Percentiles rank a stretch among this genome's conserved stretches.
Evolutionary conservation across 2,329 filamentous ascomycete species (phyloP).

Genomic region (Periconia sp.): DNA sequence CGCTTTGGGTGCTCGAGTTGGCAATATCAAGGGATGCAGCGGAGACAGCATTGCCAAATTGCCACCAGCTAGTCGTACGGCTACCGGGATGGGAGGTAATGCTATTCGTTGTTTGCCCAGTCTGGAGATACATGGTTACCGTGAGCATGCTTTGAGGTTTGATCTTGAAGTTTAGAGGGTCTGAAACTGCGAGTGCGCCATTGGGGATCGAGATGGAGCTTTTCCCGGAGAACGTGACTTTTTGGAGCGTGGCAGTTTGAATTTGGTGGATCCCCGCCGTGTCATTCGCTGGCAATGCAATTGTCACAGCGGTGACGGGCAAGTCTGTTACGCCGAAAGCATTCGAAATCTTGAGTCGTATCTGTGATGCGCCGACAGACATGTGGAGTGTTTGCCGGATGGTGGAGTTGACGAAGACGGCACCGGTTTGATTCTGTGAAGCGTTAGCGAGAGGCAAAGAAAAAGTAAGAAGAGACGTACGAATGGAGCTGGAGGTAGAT

Average conservation of each 20-base stretch:
- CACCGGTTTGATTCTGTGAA: slow-evolving; percentile 56
- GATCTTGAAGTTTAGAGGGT: slow-evolving; percentile 64
- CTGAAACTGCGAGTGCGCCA: slow-evolving; percentile 65
- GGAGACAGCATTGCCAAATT: slow-evolving; percentile 62
- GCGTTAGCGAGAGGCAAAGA: neutral
- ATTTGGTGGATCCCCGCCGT: slow-evolving; percentile 61
- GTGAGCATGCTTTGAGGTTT: slow-evolving; percentile 60
- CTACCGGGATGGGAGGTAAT: slow-evolving; percentile 72
- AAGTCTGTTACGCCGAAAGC: slow-evolving; percentile 67
- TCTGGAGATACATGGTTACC: slow-evolving; percentile 63
- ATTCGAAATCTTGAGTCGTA: slow-evolving; percentile 70
- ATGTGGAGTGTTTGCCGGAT: slow-evolving; percentile 70
- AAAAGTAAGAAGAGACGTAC: slow-evolving; percentile 18
- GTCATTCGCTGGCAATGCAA: slow-evolving; percentile 63
- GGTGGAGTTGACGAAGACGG: slow-evolving; percentile 67
- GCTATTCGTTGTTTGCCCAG: slow-evolving; percentile 61
- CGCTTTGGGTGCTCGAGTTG: slow-evolving; percentile 40
- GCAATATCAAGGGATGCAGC: slow-evolving; percentile 55
- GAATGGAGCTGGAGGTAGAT: slow-evolving; percentile 67
- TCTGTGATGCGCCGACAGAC: slow-evolving; percentile 61
- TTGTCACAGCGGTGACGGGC: slow-evolving; percentile 63
- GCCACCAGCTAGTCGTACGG: slow-evolving; percentile 66
- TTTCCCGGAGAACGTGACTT: slow-evolving; percentile 65
- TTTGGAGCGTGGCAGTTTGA: slow-evolving; percentile 57
- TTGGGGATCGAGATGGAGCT: slow-evolving; percentile 59